Percentiles rank a stretch among this genome's conserved stretches.
These are phyloP conservation scores for Lachnellula subtilissima DNA, from an alignment of 2,329 filamentous ascomycete species.

Conservation along the genomic window DNA sequence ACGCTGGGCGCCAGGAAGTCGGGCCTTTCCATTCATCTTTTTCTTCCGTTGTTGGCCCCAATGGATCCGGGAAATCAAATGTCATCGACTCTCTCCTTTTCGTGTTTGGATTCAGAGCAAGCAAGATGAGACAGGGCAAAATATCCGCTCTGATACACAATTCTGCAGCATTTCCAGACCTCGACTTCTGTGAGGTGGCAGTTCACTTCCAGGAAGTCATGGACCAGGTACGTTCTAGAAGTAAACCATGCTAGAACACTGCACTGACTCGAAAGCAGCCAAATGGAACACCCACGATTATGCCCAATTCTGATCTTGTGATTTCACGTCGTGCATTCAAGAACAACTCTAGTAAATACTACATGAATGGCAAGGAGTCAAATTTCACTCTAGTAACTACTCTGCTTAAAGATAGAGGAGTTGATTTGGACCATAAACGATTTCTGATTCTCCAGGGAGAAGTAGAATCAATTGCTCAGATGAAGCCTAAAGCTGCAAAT, in stretches of 20 bases:
- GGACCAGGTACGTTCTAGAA: slow-evolving; percentile 57
- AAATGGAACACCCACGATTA: slow-evolving; percentile 66
- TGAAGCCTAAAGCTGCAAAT: slow-evolving; percentile 93
- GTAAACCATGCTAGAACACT: slow-evolving; percentile 13
- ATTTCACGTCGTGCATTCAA: slow-evolving; percentile 93
- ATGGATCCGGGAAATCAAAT: slow-evolving; percentile 97
- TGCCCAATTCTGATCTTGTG: slow-evolving; percentile 79
- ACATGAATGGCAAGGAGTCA: slow-evolving; percentile 84
- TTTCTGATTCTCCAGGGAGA: slow-evolving; percentile 97
- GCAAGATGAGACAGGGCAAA: slow-evolving; percentile 99
- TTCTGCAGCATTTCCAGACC: slow-evolving; percentile 76
- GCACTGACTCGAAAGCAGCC: slow-evolving; percentile 42
- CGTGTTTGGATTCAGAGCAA: slow-evolving; percentile 97
- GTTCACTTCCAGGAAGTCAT: slow-evolving; percentile 96
- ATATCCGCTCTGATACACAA: slow-evolving; percentile 98
- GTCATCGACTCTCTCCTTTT: slow-evolving; percentile 97
- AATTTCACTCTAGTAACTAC: slow-evolving; percentile 91
- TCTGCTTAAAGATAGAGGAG: slow-evolving; percentile 77
- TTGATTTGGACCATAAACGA: slow-evolving; percentile 96
- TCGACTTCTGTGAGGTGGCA: slow-evolving; percentile 90
- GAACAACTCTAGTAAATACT: slow-evolving; percentile 98
- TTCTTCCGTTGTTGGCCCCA: slow-evolving; percentile 95
- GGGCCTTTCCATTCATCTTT: slow-evolving; percentile 96
- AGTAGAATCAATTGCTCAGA: slow-evolving; percentile 97
- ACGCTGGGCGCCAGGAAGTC: slow-evolving; percentile 90